These are phyloP conservation scores for Aspergillus kassunensis DNA, from an alignment of 495 filamentous ascomycete genomes.

Conservation along the genomic window DNA sequence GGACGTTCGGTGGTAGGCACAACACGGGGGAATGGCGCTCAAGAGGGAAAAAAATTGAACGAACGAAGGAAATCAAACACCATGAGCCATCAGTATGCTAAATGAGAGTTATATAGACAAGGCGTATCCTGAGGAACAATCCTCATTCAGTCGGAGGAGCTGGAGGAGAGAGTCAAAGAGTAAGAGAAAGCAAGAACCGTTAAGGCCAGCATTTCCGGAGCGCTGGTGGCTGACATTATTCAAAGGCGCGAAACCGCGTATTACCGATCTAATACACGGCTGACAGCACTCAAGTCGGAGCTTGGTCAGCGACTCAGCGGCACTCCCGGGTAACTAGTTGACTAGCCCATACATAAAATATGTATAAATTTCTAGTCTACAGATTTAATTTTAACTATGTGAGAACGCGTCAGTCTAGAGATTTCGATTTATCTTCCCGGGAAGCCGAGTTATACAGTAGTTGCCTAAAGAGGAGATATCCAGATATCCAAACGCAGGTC, in stretches of 20 bases:
- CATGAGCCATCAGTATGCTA: constrained; percentile 23
- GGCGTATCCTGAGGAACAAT: constrained; percentile 7
- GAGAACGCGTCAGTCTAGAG: not conserved
- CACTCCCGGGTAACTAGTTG: too few species aligned
- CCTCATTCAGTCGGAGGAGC: constrained; percentile 7
- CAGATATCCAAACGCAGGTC: too few species aligned
- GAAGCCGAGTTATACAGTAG: too few species aligned
- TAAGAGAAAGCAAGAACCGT: constrained; percentile 14
- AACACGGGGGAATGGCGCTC: constrained; percentile 9
- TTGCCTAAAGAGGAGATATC: too few species aligned
- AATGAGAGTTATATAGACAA: constrained; percentile 13
- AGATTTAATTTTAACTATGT: too few species aligned
- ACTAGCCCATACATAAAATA: too few species aligned
- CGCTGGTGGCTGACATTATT: constrained; percentile 8
- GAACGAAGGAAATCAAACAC: constrained; percentile 16
- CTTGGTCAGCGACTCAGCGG: constrained; percentile 13
- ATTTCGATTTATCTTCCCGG: not conserved
- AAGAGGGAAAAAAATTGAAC: constrained; percentile 14
- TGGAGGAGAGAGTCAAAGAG: constrained; percentile 16
- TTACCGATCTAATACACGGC: constrained; percentile 5
- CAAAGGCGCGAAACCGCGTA: constrained; percentile 7
- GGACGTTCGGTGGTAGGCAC: not conserved
- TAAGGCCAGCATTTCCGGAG: constrained; percentile 10
- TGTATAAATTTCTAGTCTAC: too few species aligned
- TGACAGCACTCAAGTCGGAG: not conserved